phyloP scores from a whole-genome alignment of 768 basidiomycete species.

The Auriscalpium orientale region DNA sequence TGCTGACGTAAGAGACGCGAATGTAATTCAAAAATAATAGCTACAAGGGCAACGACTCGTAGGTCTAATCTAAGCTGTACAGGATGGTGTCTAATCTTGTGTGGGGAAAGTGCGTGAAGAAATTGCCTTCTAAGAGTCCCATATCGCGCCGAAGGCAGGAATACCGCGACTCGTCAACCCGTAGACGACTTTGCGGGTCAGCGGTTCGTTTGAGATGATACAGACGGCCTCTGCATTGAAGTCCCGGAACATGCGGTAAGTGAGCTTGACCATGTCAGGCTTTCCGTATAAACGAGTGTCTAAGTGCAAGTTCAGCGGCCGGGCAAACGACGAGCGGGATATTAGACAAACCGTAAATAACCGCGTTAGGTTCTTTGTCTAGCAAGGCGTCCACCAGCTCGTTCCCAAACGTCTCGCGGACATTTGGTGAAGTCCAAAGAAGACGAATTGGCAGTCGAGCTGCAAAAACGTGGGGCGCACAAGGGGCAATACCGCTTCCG shows the following conservation, averaged over 20 bases:
- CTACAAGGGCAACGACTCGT: no score
- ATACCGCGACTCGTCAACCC: conserved; percentile 53
- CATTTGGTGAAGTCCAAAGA: conserved; percentile 58
- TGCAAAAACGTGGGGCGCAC: conserved; percentile 46
- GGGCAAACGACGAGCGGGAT: no score
- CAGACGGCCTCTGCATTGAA: conserved; percentile 41
- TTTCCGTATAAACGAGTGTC: conserved; percentile 29
- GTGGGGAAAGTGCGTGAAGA: no score
- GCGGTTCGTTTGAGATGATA: conserved; percentile 50
- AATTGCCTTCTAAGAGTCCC: conserved; percentile 38
- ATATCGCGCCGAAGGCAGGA: conserved; percentile 56
- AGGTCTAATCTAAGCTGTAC: no score
- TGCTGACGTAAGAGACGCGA: no score
- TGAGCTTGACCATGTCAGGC: conserved; percentile 32
- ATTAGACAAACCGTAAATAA: conserved; percentile 41
- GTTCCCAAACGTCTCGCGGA: conserved; percentile 55
- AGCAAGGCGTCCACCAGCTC: conserved; percentile 50
- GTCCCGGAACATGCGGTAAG: conserved; percentile 27
- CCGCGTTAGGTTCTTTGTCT: conserved; percentile 45
- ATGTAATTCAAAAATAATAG: no score
- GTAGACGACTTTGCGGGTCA: conserved; percentile 51
- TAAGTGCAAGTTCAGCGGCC: background rate
- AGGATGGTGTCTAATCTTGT: no score
- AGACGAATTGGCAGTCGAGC: conserved; percentile 43
- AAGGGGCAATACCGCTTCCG: conserved; percentile 54